phyloP scores from a whole-genome alignment of 805 yeast genomes.

The Alloascoidea hylecoeti region DNA sequence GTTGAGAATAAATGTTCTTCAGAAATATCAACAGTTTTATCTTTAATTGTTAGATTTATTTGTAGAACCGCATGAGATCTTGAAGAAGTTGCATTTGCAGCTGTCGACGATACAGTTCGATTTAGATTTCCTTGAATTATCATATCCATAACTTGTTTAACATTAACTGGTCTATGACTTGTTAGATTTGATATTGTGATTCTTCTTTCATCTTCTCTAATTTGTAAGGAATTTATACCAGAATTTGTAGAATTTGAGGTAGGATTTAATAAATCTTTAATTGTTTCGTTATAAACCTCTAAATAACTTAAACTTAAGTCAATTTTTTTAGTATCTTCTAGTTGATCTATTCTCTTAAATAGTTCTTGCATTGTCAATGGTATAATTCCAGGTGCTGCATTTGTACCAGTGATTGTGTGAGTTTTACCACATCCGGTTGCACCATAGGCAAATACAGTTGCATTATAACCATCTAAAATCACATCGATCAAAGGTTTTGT shows the following conservation, averaged over 20 bases:
- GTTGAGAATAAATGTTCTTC: conserved; percentile 70
- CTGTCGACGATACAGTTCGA: conserved; percentile 78
- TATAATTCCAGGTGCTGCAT: conserved; percentile 64
- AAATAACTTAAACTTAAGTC: conserved; percentile 49
- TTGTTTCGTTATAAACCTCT: conserved; percentile 86
- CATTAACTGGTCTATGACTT: conserved; percentile 34
- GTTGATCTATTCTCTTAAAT: conserved; percentile 42
- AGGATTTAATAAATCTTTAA: conserved; percentile 64
- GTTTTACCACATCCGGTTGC: conserved; percentile 99
- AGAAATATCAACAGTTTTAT: conserved; percentile 43
- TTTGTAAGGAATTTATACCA: conserved; percentile 7
- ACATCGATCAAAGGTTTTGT: conserved; percentile 61
- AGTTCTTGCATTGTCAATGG: conserved; percentile 68
- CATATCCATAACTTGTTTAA: conserved; percentile 42
- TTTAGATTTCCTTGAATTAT: conserved; percentile 58
- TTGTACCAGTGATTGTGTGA: conserved; percentile 71
- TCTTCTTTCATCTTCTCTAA: conserved; percentile 59
- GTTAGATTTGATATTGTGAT: conserved; percentile 65
- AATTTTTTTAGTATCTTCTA: conserved; percentile 37
- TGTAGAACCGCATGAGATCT: conserved; percentile 92
- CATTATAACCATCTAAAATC: conserved; percentile 73
- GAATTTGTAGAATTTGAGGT: conserved; percentile 29
- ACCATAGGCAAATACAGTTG: conserved; percentile 92
- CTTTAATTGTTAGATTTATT: conserved; percentile 47
- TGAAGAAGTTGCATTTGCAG: conserved; percentile 82